Evolutionary conservation across 345 rosid genomes (phyloP).

Genomic region (Psidium guajava): DNA sequence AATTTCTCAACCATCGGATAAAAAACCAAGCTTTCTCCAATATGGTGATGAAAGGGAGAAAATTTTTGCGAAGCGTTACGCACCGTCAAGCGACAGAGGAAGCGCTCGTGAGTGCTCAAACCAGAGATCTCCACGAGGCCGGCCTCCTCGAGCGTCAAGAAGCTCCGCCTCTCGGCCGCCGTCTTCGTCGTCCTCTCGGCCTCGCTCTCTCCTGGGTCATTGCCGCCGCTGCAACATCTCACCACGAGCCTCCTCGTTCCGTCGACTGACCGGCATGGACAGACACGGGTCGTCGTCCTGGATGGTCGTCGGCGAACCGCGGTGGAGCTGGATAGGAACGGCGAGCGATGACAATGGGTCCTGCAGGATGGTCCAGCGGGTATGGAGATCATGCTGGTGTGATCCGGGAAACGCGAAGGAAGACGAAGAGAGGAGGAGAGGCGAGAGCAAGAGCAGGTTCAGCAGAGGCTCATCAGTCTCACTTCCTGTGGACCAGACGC

Average conservation of each 20-base stretch:
- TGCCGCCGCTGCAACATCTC: conserved; percentile 27
- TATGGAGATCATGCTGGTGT: neutral
- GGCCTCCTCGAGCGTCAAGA: conserved; percentile 77
- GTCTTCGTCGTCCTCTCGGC: neutral
- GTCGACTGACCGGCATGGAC: neutral
- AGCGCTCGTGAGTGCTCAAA: conserved; percentile 64
- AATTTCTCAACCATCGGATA: neutral
- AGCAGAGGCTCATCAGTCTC: no score
- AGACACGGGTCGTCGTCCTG: neutral
- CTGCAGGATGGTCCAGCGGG: neutral
- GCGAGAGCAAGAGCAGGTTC: neutral
- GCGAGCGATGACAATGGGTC: conserved; percentile 6
- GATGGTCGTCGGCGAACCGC: neutral
- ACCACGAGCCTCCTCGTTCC: conserved; percentile 6
- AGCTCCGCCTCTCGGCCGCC: conserved; percentile 17
- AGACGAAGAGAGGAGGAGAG: neutral
- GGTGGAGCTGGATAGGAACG: conserved; percentile 6
- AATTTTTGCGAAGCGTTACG: neutral
- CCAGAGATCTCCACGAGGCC: conserved; percentile 84
- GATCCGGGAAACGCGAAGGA: neutral
- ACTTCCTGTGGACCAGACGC: neutral
- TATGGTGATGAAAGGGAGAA: neutral
- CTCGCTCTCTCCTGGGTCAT: neutral
- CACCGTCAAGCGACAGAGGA: conserved; percentile 87
- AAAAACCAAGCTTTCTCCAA: neutral